Conservation (phyloP, 1,284 basidiomycete species). For the Malassezia yamatoensis region DNA sequence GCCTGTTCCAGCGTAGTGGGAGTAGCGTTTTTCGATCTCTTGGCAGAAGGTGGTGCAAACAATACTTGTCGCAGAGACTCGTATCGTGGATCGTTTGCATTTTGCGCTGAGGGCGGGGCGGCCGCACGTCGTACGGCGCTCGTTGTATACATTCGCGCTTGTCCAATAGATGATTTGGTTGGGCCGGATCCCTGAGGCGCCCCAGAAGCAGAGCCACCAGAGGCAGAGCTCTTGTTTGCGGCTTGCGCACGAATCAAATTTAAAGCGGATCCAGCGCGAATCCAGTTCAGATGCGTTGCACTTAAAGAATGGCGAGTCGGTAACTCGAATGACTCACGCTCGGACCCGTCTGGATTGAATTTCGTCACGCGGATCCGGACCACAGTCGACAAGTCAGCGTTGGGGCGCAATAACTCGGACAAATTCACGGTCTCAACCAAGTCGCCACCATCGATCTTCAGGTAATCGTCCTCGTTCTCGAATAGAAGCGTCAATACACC, state of each 20-base stretch:
- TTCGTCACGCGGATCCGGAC: conserved; percentile 44
- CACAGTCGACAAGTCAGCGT: conserved; percentile 30
- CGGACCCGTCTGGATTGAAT: conserved; percentile 29
- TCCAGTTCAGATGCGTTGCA: conserved; percentile 42
- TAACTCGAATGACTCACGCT: conserved; percentile 36
- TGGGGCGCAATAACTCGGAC: conserved; percentile 34
- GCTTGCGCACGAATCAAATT: conserved; percentile 43
- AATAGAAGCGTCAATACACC: conserved; percentile 46
- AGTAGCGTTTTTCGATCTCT: conserved; percentile 17
- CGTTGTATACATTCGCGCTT: conserved; percentile 17
- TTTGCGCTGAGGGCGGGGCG: conserved; percentile 21
- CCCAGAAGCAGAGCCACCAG: conserved; percentile 1
- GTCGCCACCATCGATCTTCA: conserved; percentile 34
- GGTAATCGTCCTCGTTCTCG: conserved; percentile 44
- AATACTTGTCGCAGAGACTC: conserved; percentile 39
- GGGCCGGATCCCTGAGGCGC: conserved; percentile 12
- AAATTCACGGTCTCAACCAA: conserved; percentile 42
- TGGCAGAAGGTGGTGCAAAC: conserved; percentile 28
- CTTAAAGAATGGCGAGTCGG: conserved; percentile 40
- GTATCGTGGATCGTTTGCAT: conserved; percentile 39
- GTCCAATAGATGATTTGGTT: neutral
- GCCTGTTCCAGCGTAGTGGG: conserved; percentile 21
- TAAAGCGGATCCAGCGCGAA: conserved; percentile 44
- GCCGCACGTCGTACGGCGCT: conserved; percentile 29
- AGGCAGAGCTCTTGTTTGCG: neutral